phyloP scores from a whole-genome alignment of 202 grass and related monocot species.

The Zoysia matrella region DNA sequence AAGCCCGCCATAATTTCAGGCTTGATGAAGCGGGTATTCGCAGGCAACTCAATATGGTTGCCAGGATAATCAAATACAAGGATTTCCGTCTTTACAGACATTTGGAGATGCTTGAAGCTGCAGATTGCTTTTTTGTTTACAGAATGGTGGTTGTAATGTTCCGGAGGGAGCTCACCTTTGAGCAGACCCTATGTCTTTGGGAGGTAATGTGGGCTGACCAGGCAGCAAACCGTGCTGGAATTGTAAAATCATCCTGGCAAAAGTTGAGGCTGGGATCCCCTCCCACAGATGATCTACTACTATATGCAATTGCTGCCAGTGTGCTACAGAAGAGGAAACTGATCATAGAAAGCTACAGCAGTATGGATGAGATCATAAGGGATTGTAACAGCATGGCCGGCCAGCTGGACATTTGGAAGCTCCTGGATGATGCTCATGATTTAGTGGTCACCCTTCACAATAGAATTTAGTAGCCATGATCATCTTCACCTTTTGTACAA shows the following conservation, averaged over 20 bases:
- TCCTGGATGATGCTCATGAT: constrained; percentile 84
- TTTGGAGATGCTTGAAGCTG: constrained; percentile 92
- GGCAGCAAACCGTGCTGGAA: constrained; percentile 74
- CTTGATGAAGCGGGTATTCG: constrained; percentile 93
- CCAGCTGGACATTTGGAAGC: constrained; percentile 93
- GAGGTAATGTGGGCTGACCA: constrained; percentile 99
- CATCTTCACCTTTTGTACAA: not conserved
- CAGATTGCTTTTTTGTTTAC: constrained; percentile 93
- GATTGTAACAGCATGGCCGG: constrained; percentile 95
- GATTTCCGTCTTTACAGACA: constrained; percentile 85
- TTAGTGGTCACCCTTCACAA: constrained; percentile 71
- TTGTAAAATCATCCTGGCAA: constrained; percentile 68
- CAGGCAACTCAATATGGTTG: constrained; percentile 84
- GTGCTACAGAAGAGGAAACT: constrained; percentile 92
- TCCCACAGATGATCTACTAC: constrained; percentile 85
- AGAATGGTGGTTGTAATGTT: constrained; percentile 98
- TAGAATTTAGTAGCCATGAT: constrained; percentile 54
- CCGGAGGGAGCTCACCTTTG: constrained; percentile 89
- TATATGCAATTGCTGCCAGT: constrained; percentile 93
- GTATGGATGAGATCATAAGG: constrained; percentile 93
- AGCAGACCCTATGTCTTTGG: constrained; percentile 87
- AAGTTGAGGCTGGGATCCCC: constrained; percentile 69
- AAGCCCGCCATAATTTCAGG: constrained; percentile 94
- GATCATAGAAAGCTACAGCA: constrained; percentile 90
- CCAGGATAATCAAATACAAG: constrained; percentile 91